Percentiles rank a stretch among this genome's conserved stretches.
Evolutionary conservation across 306 rosid genomes (phyloP).

Genomic region (Trifolium repens): DNA sequence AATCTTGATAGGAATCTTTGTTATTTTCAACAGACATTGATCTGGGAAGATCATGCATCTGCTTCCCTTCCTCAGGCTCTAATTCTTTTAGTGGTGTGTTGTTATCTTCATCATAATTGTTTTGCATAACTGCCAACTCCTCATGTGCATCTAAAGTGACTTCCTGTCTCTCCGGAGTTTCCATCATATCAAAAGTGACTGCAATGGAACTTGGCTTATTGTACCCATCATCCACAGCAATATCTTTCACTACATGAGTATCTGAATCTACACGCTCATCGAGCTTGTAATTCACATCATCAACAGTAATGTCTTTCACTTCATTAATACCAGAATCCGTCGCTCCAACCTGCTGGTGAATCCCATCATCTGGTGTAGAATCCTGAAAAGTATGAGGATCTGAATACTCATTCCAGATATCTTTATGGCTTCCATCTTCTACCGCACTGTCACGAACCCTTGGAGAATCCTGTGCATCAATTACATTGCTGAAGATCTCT

Average conservation of each 20-base stretch:
- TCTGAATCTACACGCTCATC: conserved; percentile 57
- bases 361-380: conserved; percentile 64
- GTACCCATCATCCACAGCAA: conserved; percentile 79
- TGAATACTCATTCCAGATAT: conserved; percentile 73
- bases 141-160: conserved; percentile 50
- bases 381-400: conserved; percentile 79
- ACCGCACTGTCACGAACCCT: conserved; percentile 44
- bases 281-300: conserved; percentile 73
- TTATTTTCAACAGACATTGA: conserved; percentile 51
- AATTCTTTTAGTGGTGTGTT: conserved; percentile 40
- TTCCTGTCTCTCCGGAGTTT: conserved; percentile 55
- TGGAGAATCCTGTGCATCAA: conserved; percentile 67
- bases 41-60: conserved; percentile 51
- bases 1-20: conserved; percentile 63
- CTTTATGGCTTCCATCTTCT: conserved; percentile 57
- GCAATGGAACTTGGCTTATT: conserved; percentile 48
- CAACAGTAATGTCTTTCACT: conserved; percentile 80
- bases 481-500: conserved; percentile 81
- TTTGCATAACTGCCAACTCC: conserved; percentile 54
- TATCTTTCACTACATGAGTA: conserved; percentile 74
- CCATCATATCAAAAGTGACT: conserved; percentile 47
- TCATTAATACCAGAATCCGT: conserved; percentile 51
- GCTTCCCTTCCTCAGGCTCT: conserved; percentile 55
- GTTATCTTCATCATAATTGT: conserved; percentile 54
- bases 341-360: conserved; percentile 54